phyloP scores from a whole-genome alignment of 1,284 basidiomycete species.

The Grifola frondosa region DNA sequence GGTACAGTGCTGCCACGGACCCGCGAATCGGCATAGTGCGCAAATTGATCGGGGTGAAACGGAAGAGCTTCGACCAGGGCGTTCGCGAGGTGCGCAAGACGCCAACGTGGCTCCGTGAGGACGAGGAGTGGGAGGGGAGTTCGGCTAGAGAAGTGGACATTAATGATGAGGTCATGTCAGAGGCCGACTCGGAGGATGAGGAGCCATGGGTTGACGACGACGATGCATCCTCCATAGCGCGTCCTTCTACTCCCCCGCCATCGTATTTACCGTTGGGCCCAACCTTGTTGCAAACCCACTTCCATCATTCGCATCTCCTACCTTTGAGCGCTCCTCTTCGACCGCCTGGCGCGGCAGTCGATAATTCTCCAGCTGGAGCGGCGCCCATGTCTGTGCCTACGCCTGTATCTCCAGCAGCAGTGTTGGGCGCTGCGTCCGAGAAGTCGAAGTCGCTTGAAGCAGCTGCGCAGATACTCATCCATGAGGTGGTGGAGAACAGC shows the following conservation, averaged over 20 bases:
- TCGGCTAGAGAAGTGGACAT: no score
- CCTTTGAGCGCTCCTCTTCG: constrained; percentile 56
- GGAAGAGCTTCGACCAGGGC: constrained; percentile 43
- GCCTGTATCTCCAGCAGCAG: constrained; percentile 73
- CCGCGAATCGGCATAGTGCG: constrained; percentile 63
- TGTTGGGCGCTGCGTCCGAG: constrained; percentile 57
- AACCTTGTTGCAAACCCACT: constrained; percentile 60
- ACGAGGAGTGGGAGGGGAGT: constrained; percentile 45
- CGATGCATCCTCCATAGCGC: constrained; percentile 38
- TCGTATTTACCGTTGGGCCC: constrained; percentile 68
- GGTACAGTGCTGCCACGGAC: constrained; percentile 61
- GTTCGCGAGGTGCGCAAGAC: constrained; percentile 29
- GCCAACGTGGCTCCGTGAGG: constrained; percentile 41
- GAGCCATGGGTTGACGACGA: constrained; percentile 39
- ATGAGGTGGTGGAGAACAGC: constrained; percentile 67
- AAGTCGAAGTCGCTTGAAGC: constrained; percentile 65
- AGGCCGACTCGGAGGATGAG: constrained; percentile 40
- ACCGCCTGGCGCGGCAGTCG: constrained; percentile 50
- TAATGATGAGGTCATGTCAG: constrained; percentile 34
- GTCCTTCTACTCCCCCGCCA: constrained; percentile 66
- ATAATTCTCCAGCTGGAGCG: constrained; percentile 39
- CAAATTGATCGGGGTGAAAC: constrained; percentile 64
- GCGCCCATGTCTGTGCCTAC: constrained; percentile 64
- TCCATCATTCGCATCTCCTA: constrained; percentile 59
- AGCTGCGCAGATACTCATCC: constrained; percentile 55